Evolutionary conservation across 2,329 filamentous ascomycete species (phyloP), one percentile per base, ranked within the genome.

Genomic region (Pseudocercospora fijiensis): DNA sequence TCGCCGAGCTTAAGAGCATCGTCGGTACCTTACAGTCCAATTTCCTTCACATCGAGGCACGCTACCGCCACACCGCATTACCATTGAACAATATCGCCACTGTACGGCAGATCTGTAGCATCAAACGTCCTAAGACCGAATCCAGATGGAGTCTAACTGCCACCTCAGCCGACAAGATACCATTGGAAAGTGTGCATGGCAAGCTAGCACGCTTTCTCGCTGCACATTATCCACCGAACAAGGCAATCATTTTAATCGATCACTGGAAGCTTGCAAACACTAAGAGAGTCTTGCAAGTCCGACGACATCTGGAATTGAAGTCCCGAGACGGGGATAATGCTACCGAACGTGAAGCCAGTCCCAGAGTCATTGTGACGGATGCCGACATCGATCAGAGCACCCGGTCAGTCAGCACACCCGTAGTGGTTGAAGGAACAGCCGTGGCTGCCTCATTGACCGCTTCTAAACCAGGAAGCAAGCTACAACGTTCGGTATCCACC

Each of bases 1-100:
- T 75, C 55, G 61, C 67, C 8, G 74, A 75, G 62, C 67, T 76
- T 11, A 73, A 75, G 57, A 73, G 73, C 63, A 74, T 75, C 10
- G 67, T 76, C 10, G 74, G 74, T 9, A 73, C 69, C 1, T 65
- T 74, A 8, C 67, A 74, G 62, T 71, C 69, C 16, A 71, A 73
- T 13, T 61, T 74, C 10, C 63, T 76, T 9, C 67, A 74, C 43
- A 67, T 75, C 8, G 71, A 77, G 60, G 76, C 73, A 49, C 70
- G 72, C 10, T 78, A 78, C 63, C 70, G 71, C 18, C 75, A 77
- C 57, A 73, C 74, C 0, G 62, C 76, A 8, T 64, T 78, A 28
- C 73, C 75, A 2, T 60, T 63, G 9, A 69, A 74, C 60, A 75
- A 73, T 47, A 69, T 71, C 7, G 62, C 77, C 11, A 71, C 69